Evolutionary conservation across 2,329 filamentous ascomycete species (phyloP).

Genomic region (Clarireedia monteithiana): DNA sequence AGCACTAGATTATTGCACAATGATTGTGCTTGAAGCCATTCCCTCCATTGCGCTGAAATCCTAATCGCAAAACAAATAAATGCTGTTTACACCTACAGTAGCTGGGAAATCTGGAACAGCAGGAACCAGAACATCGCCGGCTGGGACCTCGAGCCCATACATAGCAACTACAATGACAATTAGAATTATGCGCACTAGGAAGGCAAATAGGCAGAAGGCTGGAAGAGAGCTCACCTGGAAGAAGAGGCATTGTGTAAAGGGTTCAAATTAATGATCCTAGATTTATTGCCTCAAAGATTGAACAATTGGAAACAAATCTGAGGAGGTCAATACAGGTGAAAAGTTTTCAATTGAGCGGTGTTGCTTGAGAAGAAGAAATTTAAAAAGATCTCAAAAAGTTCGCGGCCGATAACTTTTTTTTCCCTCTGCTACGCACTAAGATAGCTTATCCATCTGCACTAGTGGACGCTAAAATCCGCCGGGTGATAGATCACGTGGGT

Average conservation of each 20-base stretch:
- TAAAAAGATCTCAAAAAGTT: constrained; percentile 11
- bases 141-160: constrained; percentile 86
- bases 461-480: background rate
- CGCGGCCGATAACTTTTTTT: constrained; percentile 22
- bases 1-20: constrained; percentile 8
- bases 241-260: constrained; percentile 42
- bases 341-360: background rate
- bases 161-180: constrained; percentile 53
- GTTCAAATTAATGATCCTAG: constrained; percentile 6
- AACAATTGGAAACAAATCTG: background rate
- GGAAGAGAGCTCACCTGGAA: constrained; percentile 34
- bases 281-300: background rate
- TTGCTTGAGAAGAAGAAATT: constrained; percentile 1
- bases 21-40: background rate
- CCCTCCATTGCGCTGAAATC: background rate
- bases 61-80: background rate
- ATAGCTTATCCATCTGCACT: constrained; percentile 18
- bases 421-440: constrained; percentile 16
- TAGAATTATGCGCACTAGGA: constrained; percentile 27
- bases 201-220: background rate
- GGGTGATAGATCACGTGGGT: background rate
- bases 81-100: constrained; percentile 53
- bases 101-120: constrained; percentile 73
- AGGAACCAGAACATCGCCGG: constrained; percentile 74
- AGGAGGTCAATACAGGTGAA: background rate